A percentile compares a stretch with the other conserved stretches of the same genome.
phyloP scores from a whole-genome alignment of 1,284 basidiomycete species.

The Thecaphora thlaspeos region DNA sequence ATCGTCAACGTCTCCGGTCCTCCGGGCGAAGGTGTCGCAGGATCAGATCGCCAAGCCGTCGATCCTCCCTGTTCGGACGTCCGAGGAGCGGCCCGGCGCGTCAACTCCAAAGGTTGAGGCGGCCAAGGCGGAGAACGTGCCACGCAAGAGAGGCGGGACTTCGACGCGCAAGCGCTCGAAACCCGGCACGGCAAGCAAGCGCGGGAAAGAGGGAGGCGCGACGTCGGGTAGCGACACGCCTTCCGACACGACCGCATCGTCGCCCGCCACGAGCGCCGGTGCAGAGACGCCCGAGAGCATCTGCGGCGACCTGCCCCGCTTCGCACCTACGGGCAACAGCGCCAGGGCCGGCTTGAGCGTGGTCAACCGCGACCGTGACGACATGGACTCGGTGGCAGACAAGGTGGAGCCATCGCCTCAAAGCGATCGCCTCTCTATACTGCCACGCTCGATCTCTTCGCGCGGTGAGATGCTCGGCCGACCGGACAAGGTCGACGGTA shows the following conservation, averaged over 20 bases:
- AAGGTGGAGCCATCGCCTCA: background rate
- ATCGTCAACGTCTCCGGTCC: background rate
- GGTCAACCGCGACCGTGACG: too few species aligned
- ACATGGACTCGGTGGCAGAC: background rate
- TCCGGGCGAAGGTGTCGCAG: conserved; percentile 19
- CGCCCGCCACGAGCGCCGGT: conserved; percentile 3
- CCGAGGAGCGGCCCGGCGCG: background rate
- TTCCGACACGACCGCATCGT: background rate
- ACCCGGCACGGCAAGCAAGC: background rate
- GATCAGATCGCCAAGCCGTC: conserved; percentile 7
- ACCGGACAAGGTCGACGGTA: background rate
- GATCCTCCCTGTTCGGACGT: too few species aligned
- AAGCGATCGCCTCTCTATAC: background rate
- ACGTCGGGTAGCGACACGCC: background rate
- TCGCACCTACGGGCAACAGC: background rate
- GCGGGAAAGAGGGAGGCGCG: background rate
- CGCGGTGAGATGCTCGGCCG: background rate
- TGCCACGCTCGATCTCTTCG: background rate
- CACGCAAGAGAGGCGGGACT: too few species aligned
- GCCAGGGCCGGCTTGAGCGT: background rate
- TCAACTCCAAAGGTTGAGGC: background rate
- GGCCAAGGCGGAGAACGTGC: too few species aligned
- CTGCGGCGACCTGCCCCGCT: background rate
- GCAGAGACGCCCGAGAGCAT: conserved; percentile 5
- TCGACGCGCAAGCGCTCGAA: background rate